Percentiles rank a stretch among this genome's conserved stretches.
These are phyloP conservation scores for Phytophthora foliorum DNA, from an alignment of 352 stramenopile genomes.

Conservation along the genomic window DNA sequence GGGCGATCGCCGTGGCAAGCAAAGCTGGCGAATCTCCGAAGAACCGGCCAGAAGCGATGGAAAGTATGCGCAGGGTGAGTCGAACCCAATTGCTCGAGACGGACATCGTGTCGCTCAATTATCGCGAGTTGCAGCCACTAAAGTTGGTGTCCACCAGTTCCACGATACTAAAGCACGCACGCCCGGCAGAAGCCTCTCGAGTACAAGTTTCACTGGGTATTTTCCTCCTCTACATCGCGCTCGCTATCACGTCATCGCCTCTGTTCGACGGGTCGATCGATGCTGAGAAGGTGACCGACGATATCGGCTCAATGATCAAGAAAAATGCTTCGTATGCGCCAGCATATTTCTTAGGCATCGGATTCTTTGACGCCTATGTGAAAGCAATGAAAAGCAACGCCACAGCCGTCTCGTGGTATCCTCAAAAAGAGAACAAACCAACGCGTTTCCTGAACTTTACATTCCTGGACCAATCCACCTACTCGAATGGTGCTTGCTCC, in stretches of 20 bases:
- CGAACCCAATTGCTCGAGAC: constrained; percentile 28
- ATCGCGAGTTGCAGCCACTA: constrained; percentile 26
- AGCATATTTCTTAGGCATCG: constrained; percentile 37
- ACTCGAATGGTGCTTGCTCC: constrained; percentile 31
- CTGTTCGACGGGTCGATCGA: constrained; percentile 49
- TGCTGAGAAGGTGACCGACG: constrained; percentile 36
- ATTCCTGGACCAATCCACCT: constrained; percentile 27
- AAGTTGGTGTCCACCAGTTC: constrained; percentile 12
- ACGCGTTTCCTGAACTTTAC: constrained; percentile 46
- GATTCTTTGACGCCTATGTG: constrained; percentile 36
- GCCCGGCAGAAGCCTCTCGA: constrained; percentile 29
- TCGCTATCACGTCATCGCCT: constrained; percentile 41
- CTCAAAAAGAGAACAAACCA: constrained; percentile 37
- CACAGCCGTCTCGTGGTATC: constrained; percentile 40
- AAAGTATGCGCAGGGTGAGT: constrained; percentile 22
- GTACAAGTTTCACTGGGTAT: constrained; percentile 31
- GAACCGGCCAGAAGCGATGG: not conserved
- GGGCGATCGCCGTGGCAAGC: constrained; percentile 4
- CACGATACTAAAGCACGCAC: not conserved
- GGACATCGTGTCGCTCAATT: constrained; percentile 39
- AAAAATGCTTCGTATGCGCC: constrained; percentile 50
- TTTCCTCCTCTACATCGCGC: constrained; percentile 40
- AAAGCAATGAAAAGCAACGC: constrained; percentile 36
- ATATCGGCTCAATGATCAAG: constrained; percentile 41
- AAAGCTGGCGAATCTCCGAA: not conserved